Percentiles rank a stretch among this genome's conserved stretches.
phyloP scores from a whole-genome alignment of 2,329 filamentous ascomycete genomes.

The Venturia pyrina region DNA sequence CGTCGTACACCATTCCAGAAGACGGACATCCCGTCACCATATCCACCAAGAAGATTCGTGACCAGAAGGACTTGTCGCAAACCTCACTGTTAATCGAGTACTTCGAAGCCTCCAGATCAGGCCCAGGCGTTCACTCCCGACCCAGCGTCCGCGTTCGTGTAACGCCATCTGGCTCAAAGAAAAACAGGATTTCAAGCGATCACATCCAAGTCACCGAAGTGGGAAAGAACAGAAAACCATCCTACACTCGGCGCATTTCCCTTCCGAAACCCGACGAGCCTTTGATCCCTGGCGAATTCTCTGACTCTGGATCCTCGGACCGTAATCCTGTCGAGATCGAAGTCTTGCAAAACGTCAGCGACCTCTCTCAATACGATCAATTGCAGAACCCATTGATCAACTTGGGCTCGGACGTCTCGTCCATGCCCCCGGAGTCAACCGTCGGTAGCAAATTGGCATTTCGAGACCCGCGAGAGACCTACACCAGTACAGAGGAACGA shows the following conservation, averaged over 20 bases:
- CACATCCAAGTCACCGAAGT: conserved; percentile 82
- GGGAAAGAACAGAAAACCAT: conserved; percentile 59
- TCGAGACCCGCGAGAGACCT: conserved; percentile 33
- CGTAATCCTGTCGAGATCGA: conserved; percentile 77
- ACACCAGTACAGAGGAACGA: conserved; percentile 41
- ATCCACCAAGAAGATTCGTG: conserved; percentile 57
- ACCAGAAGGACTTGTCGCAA: conserved; percentile 54
- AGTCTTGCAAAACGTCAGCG: conserved; percentile 59
- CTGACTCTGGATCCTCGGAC: conserved; percentile 30
- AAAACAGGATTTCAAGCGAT: conserved; percentile 42
- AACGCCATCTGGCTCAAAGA: conserved; percentile 60
- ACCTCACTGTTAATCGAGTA: conserved; percentile 91
- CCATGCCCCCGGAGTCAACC: conserved; percentile 64
- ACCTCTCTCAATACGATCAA: conserved; percentile 54
- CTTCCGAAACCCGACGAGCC: conserved; percentile 38
- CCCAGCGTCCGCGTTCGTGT: conserved; percentile 75
- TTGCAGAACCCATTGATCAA: conserved; percentile 54
- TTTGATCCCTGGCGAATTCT: conserved; percentile 15
- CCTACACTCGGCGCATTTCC: conserved; percentile 58
- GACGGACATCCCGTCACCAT: conserved; percentile 91
- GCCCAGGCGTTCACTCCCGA: conserved; percentile 49
- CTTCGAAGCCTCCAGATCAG: conserved; percentile 71
- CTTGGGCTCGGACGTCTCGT: conserved; percentile 75
- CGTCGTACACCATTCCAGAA: conserved; percentile 70
- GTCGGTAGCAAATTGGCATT: conserved; percentile 42